Evolutionary conservation across 2,329 filamentous ascomycete species (phyloP), one percentile per base, ranked within the genome.

Genomic region (Fusarium praegraminearum): DNA sequence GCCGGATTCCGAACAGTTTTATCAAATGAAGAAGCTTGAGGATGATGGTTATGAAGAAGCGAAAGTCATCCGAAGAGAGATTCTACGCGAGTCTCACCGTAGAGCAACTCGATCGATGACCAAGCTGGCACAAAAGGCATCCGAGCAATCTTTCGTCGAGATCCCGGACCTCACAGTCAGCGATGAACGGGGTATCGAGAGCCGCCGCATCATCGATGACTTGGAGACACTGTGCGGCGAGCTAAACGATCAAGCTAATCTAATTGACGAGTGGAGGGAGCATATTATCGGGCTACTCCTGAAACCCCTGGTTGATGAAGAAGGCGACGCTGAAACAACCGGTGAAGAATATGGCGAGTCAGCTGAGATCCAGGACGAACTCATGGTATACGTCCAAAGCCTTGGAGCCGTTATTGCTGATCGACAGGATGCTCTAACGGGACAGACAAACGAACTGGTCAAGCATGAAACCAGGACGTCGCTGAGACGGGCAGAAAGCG

Each of bases 301-400:
- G 13, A 86, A 89, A 64, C 89, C 93, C 0, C 84, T 98, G 3
- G 89, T 98, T 20, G 96, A 98, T 72, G 90, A 96, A 75, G 93
- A 97, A 41, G 89, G 89, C 1, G 83, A 83, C 18, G 80, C 86
- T 12, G 93, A 97, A 61, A 86, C 89, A 4, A 95, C 93, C 13
- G 96, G 96, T 26, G 91, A 98, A 62, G 96, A 98, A 77, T 96
- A 97, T 67, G 92, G 93, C 71, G 88, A 92, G 33, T 97, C 95
- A 1, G 93, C 94, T 1, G 93, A 93, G 77, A 87, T 91, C 46
- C 95, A 98, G 79, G 95, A 98, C 65, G 90, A 97, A 76, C 87
- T 98, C 43, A 93, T 95, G 79, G 92, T 92, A 9, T 97, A 97
- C 75, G 91, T 97, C 61, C 90, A 94, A 76, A 90, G 88, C 11